A percentile compares a stretch with the other conserved stretches of the same genome.
Evolutionary conservation across 2,329 filamentous ascomycete genomes (phyloP).

Genomic region (Sclerotinia minor): DNA sequence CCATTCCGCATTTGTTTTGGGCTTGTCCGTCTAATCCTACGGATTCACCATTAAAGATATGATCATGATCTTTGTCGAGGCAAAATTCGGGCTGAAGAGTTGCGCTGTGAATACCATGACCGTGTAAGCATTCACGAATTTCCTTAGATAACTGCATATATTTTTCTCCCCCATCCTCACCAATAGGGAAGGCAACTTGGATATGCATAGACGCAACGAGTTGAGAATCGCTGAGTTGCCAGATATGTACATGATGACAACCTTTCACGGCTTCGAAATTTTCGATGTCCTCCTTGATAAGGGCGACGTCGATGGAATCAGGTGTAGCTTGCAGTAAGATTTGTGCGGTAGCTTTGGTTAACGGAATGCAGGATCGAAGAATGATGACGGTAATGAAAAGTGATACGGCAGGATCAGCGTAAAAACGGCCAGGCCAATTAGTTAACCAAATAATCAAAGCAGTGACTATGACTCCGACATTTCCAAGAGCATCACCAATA

Average conservation of each 20-base stretch:
- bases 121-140: slow-evolving; percentile 85
- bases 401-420: slow-evolving; percentile 89
- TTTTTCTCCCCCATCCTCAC: slow-evolving; percentile 71
- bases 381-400: slow-evolving; percentile 87
- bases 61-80: slow-evolving; percentile 47
- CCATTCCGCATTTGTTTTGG: slow-evolving; percentile 34
- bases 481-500: slow-evolving; percentile 81
- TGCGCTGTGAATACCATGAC: slow-evolving; percentile 92
- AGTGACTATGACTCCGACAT: slow-evolving; percentile 80
- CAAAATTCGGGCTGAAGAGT: slow-evolving; percentile 95
- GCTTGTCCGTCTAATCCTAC: slow-evolving; percentile 37
- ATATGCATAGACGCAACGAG: slow-evolving; percentile 91
- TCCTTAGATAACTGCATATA: slow-evolving; percentile 90
- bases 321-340: slow-evolving; percentile 94
- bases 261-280: slow-evolving; percentile 80
- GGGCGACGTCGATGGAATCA: slow-evolving; percentile 80
- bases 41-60: slow-evolving; percentile 29
- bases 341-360: slow-evolving; percentile 77
- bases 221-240: slow-evolving; percentile 95
- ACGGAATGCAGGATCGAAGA: slow-evolving; percentile 71
- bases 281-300: slow-evolving; percentile 91
- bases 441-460: slow-evolving; percentile 92
- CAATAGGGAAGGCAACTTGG: slow-evolving; percentile 86
- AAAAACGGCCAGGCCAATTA: slow-evolving; percentile 75
- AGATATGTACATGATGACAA: slow-evolving; percentile 95